Percentiles rank a stretch among this genome's conserved stretches.
These are phyloP conservation scores for Fusarium camptoceras DNA, from an alignment of 2,329 filamentous ascomycete species.

Conservation along the genomic window DNA sequence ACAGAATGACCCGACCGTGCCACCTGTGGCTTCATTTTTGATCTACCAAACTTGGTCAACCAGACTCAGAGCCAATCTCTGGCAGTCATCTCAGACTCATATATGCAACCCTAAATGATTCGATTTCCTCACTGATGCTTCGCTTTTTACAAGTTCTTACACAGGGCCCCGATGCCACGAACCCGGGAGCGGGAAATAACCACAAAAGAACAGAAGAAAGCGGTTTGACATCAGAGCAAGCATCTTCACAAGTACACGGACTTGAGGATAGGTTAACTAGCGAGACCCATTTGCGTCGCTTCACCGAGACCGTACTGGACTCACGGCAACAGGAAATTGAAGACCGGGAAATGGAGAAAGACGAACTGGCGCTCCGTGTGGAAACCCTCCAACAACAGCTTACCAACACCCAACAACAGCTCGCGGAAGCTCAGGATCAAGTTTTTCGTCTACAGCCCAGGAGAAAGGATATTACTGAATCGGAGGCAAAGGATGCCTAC, in stretches of 20 bases:
- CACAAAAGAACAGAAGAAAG: constrained; percentile 15
- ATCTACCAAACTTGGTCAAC: constrained; percentile 13
- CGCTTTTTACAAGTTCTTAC: constrained; percentile 18
- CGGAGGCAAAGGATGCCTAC: constrained; percentile 52
- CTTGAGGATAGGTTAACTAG: constrained; percentile 47
- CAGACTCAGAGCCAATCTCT: constrained; percentile 4
- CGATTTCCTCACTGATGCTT: constrained; percentile 5
- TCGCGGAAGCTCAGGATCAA: constrained; percentile 50
- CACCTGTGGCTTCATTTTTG: constrained; percentile 28
- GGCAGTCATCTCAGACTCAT: constrained; percentile 19
- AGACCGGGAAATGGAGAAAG: constrained; percentile 47
- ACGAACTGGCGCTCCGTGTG: constrained; percentile 45
- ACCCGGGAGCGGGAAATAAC: neutral
- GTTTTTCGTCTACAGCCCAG: constrained; percentile 50
- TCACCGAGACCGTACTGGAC: constrained; percentile 54
- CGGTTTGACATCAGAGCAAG: constrained; percentile 11
- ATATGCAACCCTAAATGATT: constrained; percentile 21
- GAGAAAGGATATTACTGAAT: constrained; percentile 53
- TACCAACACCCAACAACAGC: constrained; percentile 46
- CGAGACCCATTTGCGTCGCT: constrained; percentile 51
- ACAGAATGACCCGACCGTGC: constrained; percentile 25
- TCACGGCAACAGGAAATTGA: constrained; percentile 53
- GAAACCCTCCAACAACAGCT: constrained; percentile 50
- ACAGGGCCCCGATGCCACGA: neutral
- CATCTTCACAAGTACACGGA: constrained; percentile 25